Conservation (phyloP, 2,329 filamentous ascomycete species). For the Elsinoe arachidis region DNA sequence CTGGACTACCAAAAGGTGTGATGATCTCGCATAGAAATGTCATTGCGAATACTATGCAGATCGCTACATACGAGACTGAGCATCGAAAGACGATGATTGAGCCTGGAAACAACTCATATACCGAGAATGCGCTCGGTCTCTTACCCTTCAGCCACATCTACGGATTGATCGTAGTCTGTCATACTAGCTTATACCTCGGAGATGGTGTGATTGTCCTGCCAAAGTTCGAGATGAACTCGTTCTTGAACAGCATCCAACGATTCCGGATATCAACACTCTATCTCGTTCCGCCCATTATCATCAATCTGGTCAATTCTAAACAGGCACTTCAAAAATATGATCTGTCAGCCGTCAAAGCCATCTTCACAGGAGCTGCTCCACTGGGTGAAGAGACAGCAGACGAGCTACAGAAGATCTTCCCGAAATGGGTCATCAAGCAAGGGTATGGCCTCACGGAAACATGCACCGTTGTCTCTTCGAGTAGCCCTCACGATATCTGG, state of each 20-base stretch:
- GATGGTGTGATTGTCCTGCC: constrained; percentile 65
- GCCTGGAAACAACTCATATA: constrained; percentile 37
- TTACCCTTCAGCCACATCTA: constrained; percentile 79
- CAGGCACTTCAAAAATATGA: constrained; percentile 58
- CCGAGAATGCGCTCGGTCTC: constrained; percentile 55
- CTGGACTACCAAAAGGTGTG: constrained; percentile 63
- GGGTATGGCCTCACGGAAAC: constrained; percentile 77
- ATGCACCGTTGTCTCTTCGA: constrained; percentile 57
- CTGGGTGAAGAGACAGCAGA: constrained; percentile 63
- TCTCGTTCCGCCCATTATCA: constrained; percentile 73
- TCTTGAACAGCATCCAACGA: constrained; percentile 55
- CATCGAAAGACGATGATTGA: constrained; percentile 32
- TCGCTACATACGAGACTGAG: constrained; percentile 42
- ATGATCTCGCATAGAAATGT: constrained; percentile 75
- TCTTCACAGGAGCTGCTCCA: constrained; percentile 73
- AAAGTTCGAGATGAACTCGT: constrained; percentile 59
- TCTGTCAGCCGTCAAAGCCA: constrained; percentile 53
- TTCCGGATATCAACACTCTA: constrained; percentile 61
- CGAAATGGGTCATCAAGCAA: constrained; percentile 56
- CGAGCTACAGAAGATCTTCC: constrained; percentile 54
- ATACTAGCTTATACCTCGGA: constrained; percentile 58
- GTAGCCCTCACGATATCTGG: constrained; percentile 54
- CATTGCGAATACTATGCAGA: constrained; percentile 65
- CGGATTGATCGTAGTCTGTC: constrained; percentile 61
- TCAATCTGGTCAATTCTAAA: constrained; percentile 61